phyloP scores from a whole-genome alignment of 176 grass and related monocot species.

The Eragrostis curvula region DNA sequence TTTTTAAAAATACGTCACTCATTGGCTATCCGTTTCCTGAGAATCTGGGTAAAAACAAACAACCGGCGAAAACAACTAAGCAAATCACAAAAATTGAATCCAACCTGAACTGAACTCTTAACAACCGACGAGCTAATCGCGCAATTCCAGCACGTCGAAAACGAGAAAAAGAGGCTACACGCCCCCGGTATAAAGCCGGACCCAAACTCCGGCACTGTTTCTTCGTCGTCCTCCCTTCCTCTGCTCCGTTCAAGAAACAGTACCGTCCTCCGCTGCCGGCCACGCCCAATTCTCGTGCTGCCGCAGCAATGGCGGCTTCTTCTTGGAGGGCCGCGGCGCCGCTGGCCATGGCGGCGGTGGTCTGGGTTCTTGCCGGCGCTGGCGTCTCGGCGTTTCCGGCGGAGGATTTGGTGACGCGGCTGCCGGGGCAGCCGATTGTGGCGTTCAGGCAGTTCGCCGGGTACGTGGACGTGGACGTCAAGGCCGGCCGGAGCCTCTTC shows the following conservation, averaged over 20 bases:
- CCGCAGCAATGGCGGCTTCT: constrained; percentile 39
- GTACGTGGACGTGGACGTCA: constrained; percentile 77
- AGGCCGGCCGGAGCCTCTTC: constrained; percentile 86
- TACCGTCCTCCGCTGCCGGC: no score
- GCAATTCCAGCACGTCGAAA: constrained; percentile 6
- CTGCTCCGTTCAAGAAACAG: background rate
- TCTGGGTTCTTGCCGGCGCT: background rate
- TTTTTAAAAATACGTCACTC: no score
- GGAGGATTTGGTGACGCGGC: constrained; percentile 75
- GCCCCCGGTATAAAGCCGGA: constrained; percentile 19
- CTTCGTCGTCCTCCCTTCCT: background rate
- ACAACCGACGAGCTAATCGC: constrained; percentile 41
- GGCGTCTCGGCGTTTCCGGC: constrained; percentile 46
- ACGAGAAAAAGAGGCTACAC: background rate
- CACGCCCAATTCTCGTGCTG: background rate
- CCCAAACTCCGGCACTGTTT: background rate
- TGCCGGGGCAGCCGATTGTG: constrained; percentile 74
- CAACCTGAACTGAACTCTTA: constrained; percentile 5
- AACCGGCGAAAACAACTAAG: background rate
- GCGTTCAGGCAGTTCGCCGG: constrained; percentile 90
- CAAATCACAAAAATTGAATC: background rate
- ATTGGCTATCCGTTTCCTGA: no score
- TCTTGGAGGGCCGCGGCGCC: constrained; percentile 36
- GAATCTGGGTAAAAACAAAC: background rate
- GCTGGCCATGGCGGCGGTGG: constrained; percentile 24